Evolutionary conservation across 805 yeast genomes (phyloP), one percentile per base, ranked within the genome.

Genomic region (Debaryomyces hansenii): DNA sequence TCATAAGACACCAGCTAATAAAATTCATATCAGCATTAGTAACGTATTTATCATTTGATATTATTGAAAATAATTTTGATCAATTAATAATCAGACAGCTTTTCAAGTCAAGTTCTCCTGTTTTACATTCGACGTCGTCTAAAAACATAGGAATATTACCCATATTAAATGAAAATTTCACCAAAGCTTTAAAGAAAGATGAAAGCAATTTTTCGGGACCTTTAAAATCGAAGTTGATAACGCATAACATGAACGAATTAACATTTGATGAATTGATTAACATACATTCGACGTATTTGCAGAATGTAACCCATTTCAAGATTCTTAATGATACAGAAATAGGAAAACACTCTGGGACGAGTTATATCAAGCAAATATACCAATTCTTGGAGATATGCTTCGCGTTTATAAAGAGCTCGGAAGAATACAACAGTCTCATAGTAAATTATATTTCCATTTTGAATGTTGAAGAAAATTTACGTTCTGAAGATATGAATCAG

Each of bases 241-340:
- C 42, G 8, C 51, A 48, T 36, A 53, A 50, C 34, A 48, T 53
- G 46, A 62, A 63, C 37, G 69, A 66, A 14, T 66, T 66, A 38
- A 74, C 79, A 10, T 61, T 84, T 41, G 84, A 83, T 51, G 83
- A 81, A 37, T 55, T 84, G 10, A 66, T 70, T 9, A 33, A 52
- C 4, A 42, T 67, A 12, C 80, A 76, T 52, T 56, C 58, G 18
- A 47, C 49, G 2, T 71, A 62, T 54, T 47, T 72, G 42, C 46
- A 53, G 11, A 50, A 59, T 52, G 54, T 67, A 7, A 59, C 67
- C 16, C 53, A 63, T 24, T 58, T 63, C 52, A 69, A 67, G 40
- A 47, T 73, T 9, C 55, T 72, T 21, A 60, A 62, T 42, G 70
- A 64, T 16, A 54, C 60, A n/a, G 40, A 44, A 4, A 45, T 56